Conservation (phyloP, 1,284 basidiomycete genomes). For the Volvariella volvacea region DNA sequence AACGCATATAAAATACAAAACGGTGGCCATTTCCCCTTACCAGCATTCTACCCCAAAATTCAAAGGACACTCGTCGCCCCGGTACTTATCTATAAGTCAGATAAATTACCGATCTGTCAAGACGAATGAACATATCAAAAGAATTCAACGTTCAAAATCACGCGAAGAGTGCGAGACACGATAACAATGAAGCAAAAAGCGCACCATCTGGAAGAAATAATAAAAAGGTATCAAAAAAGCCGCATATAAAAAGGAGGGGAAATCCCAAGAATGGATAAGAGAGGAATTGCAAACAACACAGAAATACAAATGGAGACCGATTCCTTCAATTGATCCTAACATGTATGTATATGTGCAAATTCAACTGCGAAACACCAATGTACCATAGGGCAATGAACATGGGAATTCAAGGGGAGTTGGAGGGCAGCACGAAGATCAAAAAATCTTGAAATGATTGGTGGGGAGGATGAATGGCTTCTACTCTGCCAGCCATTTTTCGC, state of each 20-base stretch:
- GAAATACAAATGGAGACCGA: background rate
- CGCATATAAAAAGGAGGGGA: background rate
- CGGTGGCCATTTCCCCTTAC: too few species aligned
- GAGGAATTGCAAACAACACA: background rate
- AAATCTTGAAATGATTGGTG: background rate
- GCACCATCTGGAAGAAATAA: background rate
- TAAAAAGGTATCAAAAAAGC: background rate
- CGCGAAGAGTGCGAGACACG: background rate
- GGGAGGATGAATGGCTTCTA: too few species aligned
- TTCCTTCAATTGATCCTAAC: too few species aligned
- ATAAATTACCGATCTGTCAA: too few species aligned
- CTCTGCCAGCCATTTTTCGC: constrained; percentile 82
- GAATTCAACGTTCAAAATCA: background rate
- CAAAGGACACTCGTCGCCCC: too few species aligned
- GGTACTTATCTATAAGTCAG: too few species aligned
- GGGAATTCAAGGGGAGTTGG: background rate
- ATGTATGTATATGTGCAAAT: too few species aligned
- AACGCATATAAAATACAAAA: too few species aligned
- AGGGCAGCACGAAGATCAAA: background rate
- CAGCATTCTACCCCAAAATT: too few species aligned
- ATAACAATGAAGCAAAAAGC: background rate
- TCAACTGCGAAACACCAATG: too few species aligned
- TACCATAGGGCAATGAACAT: background rate
- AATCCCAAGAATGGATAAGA: background rate
- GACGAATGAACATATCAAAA: too few species aligned